These are phyloP conservation scores for Debaryomyces sp. DNA, from an alignment of 1,139 yeast species.

Conservation along the genomic window DNA sequence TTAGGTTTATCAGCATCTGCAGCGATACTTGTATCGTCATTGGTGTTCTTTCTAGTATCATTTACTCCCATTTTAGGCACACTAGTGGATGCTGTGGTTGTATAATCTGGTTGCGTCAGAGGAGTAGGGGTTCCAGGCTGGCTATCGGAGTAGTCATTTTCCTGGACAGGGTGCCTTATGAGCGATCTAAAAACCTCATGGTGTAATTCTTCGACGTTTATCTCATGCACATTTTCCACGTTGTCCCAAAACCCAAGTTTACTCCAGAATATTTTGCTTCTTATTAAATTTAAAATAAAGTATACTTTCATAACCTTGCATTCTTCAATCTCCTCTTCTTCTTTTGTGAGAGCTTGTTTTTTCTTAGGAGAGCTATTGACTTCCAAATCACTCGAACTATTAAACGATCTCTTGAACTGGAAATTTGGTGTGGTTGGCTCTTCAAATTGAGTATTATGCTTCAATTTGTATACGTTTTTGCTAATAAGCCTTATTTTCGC, in stretches of 20 bases:
- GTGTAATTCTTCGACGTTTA: slow-evolving; percentile 32
- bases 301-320: slow-evolving; percentile 30
- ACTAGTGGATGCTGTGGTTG: not conserved
- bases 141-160: not conserved
- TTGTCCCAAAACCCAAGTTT: slow-evolving; percentile 71
- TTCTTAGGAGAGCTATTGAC: slow-evolving; percentile 8
- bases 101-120: not conserved
- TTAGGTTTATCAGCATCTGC: not conserved
- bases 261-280: slow-evolving; percentile 73
- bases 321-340: slow-evolving; percentile 25
- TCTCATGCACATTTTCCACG: slow-evolving; percentile 31
- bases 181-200: slow-evolving; percentile 22
- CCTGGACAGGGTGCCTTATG: not conserved
- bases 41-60: not conserved
- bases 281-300: slow-evolving; percentile 30
- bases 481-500: slow-evolving; percentile 71
- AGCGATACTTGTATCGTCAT: not conserved
- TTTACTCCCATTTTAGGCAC: not conserved
- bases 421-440: slow-evolving; percentile 22
- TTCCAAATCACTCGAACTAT: slow-evolving; percentile 5
- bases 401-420: slow-evolving; percentile 23
- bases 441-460: slow-evolving; percentile 25
- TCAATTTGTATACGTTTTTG: slow-evolving; percentile 46
- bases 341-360: slow-evolving; percentile 47
- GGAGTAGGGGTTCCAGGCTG: not conserved